A percentile compares a stretch with the other conserved stretches of the same genome.
Conservation (phyloP, 2,329 filamentous ascomycete species). For the Ascochyta lentis region DNA sequence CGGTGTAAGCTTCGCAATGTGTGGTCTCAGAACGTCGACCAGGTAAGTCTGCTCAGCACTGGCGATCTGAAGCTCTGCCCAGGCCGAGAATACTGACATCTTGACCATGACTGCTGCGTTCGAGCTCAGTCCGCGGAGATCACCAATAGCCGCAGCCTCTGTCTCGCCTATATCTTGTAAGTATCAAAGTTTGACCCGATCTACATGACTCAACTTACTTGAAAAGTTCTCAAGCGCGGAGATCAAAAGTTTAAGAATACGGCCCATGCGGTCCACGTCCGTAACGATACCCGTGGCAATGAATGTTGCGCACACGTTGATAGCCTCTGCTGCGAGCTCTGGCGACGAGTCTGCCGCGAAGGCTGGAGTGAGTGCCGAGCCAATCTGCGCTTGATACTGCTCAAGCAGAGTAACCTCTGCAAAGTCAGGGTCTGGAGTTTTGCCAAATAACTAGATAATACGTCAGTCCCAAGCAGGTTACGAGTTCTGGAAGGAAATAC, state of each 20-base stretch:
- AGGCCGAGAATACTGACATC: constrained; percentile 94
- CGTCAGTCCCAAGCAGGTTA: constrained; percentile 2
- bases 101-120: constrained; percentile 99
- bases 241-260: constrained; percentile 92
- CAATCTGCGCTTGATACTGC: constrained; percentile 98
- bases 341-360: constrained; percentile 96
- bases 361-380: constrained; percentile 92
- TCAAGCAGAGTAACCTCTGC: constrained; percentile 95
- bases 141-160: constrained; percentile 86
- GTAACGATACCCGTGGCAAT: constrained; percentile 97
- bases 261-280: constrained; percentile 97
- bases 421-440: constrained; percentile 94
- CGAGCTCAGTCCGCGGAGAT: constrained; percentile 88
- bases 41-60: constrained; percentile 92
- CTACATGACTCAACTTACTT: constrained; percentile 50
- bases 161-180: constrained; percentile 60
- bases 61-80: constrained; percentile 95
- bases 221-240: constrained; percentile 92
- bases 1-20: constrained; percentile 87
- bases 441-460: constrained; percentile 76
- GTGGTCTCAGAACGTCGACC: constrained; percentile 84
- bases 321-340: constrained; percentile 91
- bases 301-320: constrained; percentile 97
- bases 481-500: constrained; percentile 34
- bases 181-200: constrained; percentile 1